These are phyloP conservation scores for Syzygium syzygioides DNA, from an alignment of 441 rosid species.

Conservation along the genomic window DNA sequence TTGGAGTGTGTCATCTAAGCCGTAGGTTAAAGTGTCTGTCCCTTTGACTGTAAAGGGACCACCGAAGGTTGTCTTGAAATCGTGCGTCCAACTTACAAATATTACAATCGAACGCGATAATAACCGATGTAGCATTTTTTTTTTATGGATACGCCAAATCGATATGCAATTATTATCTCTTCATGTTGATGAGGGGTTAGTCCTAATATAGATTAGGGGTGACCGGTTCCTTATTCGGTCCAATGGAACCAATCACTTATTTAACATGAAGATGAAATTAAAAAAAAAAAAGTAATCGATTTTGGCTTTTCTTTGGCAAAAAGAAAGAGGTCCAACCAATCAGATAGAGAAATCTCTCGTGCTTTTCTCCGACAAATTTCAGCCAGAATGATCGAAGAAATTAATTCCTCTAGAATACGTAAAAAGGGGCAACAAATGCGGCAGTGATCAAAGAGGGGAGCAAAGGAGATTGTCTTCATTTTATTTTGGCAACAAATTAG, in stretches of 20 bases:
- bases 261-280: too few relatives aligned
- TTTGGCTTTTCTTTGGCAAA: too few relatives aligned
- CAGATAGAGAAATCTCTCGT: too few relatives aligned
- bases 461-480: too few relatives aligned
- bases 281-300: too few relatives aligned
- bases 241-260: too few relatives aligned
- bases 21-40: accelerated
- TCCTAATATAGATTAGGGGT: background rate
- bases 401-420: too few relatives aligned
- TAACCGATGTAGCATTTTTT: background rate
- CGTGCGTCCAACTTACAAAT: background rate
- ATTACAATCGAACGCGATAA: background rate
- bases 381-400: accelerated
- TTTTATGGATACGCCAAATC: background rate
- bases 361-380: too few relatives aligned
- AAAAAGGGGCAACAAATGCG: too few relatives aligned
- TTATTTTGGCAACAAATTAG: too few relatives aligned
- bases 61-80: background rate
- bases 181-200: background rate
- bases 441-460: too few relatives aligned
- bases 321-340: too few relatives aligned
- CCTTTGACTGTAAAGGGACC: background rate
- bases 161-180: background rate
- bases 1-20: background rate
- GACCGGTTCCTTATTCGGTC: accelerated